phyloP scores from a whole-genome alignment of 305 asterid species.

The Ilex paraguariensis region DNA sequence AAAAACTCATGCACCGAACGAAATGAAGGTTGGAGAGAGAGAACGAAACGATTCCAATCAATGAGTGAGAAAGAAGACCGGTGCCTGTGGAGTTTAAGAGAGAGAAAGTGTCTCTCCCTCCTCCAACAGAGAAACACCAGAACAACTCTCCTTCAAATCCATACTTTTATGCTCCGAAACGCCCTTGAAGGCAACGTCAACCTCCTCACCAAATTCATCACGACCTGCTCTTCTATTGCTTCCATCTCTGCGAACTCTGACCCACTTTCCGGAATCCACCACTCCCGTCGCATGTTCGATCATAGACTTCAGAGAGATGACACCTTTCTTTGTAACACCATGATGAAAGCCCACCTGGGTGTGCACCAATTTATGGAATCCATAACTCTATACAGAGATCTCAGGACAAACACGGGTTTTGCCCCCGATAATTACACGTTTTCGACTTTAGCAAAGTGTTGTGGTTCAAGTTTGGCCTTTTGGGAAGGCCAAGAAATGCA shows the following conservation, averaged over 20 bases:
- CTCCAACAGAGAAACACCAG: conserved; percentile 51
- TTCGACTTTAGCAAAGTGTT: conserved; percentile 71
- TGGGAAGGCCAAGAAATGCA: conserved; percentile 73
- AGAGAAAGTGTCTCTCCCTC: conserved; percentile 56
- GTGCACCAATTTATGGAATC: conserved; percentile 42
- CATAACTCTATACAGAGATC: conserved; percentile 31
- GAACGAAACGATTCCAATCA: background rate
- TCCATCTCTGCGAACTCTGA: conserved; percentile 13
- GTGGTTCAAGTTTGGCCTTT: conserved; percentile 34
- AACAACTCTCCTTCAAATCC: conserved; percentile 59
- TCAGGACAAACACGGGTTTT: conserved; percentile 44
- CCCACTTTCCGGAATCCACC: conserved; percentile 37
- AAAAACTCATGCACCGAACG: too few relatives aligned
- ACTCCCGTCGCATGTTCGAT: conserved; percentile 71
- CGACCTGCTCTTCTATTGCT: conserved; percentile 28
- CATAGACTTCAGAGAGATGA: conserved; percentile 41
- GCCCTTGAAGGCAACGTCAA: conserved; percentile 54
- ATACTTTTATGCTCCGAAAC: conserved; percentile 65
- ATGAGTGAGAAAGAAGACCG: conserved; percentile 27
- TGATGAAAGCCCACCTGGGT: conserved; percentile 71
- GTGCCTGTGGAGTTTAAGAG: conserved; percentile 54
- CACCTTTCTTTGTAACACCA: conserved; percentile 66
- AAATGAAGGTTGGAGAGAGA: background rate
- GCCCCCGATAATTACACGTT: conserved; percentile 73
- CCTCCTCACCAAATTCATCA: conserved; percentile 64